Base-by-base conservation (phyloP, 2,329 filamentous ascomycete species). In the Diaporthe velutina region DNA sequence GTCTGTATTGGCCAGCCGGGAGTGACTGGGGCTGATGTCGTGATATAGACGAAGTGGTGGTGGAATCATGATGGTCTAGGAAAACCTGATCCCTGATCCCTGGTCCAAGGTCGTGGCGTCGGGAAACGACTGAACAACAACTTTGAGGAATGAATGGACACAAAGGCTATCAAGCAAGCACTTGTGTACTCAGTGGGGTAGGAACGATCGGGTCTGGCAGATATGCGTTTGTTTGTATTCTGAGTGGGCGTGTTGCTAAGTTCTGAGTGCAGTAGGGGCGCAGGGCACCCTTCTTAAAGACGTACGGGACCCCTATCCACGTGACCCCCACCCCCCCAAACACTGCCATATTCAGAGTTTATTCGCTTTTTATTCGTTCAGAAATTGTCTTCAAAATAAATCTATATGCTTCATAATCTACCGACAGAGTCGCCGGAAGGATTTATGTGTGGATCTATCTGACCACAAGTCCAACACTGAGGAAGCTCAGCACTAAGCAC, bases 1-100 rank as follows among this genome's bases (percentile, higher is more conserved):
- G 17, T 45, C 25, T 45, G 58, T 38, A 13, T 12, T 1, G 38
- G 3, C 10, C 38, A 64, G 8, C 8, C 38, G 38, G 4, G 25
- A 64, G 38, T 8, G 58, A 45, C 17, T 33, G 38, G 58, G 25
- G 25, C 58, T 45, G 25, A 64, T 45, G 17, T 64, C 58, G 58
- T 22, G 58, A 40, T 64, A 22, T 30, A 64, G 58, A 64, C 58
- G 58, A 40, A 64, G 58, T 9, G 40, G 17, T n/a, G 58, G 15
- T 22, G 58, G 19, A 22, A 2, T 30, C 58, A 64, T 64, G 38
- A 45, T 45, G 58, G 17, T 30, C 38, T 22, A 8, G 9, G 4
- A 19, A 7, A 22, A 2, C 19, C 2, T 22, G 0, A 45, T n/a
- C 17, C 33, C 25, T 5, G n/a, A 12, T 9, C n/a, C n/a, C n/a